Evolutionary conservation across 371 early-diverging fungal genomes (phyloP).

Genomic region (Apophysomyces elegans): DNA sequence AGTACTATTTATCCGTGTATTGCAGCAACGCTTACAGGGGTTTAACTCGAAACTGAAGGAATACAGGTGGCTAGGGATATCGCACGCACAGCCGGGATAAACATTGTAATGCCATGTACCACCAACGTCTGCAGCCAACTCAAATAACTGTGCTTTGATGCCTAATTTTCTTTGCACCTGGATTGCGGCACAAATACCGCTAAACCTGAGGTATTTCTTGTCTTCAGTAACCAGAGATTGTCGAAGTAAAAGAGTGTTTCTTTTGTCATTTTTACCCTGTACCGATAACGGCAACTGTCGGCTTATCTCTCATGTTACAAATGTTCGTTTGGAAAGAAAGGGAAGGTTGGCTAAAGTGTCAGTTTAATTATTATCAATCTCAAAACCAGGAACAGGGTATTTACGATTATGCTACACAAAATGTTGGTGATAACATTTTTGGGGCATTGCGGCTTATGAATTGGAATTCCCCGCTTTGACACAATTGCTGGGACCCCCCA

Average conservation of each 20-base stretch:
- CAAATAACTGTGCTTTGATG: conserved; percentile 48
- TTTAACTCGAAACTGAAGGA: conserved; percentile 52
- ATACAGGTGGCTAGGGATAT: conserved; percentile 61
- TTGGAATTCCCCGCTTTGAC: background rate
- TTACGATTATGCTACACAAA: conserved; percentile 2
- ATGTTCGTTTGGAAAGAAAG: background rate
- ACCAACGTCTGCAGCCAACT: conserved; percentile 54
- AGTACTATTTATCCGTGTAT: background rate
- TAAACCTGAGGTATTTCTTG: conserved; percentile 34
- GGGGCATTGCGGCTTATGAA: conserved; percentile 4
- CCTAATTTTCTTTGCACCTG: conserved; percentile 51
- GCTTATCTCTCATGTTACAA: background rate
- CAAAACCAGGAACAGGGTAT: background rate
- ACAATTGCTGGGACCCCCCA: background rate
- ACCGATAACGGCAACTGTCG: background rate
- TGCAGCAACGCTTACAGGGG: conserved; percentile 32
- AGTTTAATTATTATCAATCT: background rate
- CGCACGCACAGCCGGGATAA: conserved; percentile 67
- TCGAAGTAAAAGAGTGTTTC: background rate
- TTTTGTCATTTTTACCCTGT: conserved; percentile 1
- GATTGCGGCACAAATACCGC: conserved; percentile 59
- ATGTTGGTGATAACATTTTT: background rate
- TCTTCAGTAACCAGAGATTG: background rate
- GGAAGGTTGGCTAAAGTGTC: background rate
- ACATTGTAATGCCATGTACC: conserved; percentile 66